Percentiles rank a stretch among this genome's conserved stretches.
These are phyloP conservation scores for Trypanosoma brucei DNA, from an alignment of 208 protist species.

Conservation along the genomic window DNA sequence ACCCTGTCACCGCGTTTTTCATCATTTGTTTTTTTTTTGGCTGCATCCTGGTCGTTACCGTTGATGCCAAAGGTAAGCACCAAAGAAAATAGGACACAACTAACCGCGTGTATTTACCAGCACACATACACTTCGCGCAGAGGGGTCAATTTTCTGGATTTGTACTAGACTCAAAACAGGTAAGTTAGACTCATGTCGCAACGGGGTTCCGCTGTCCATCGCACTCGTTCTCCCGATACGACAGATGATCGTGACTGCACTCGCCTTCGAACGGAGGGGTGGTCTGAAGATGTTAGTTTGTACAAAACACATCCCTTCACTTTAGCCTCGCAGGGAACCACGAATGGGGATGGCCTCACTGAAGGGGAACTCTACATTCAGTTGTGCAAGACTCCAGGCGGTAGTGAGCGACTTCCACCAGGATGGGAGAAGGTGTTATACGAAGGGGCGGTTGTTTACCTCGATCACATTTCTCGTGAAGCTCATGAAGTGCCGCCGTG, in stretches of 20 bases:
- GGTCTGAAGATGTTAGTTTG: not conserved
- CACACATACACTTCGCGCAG: no score
- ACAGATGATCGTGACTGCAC: not conserved
- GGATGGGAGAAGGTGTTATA: conserved; percentile 57
- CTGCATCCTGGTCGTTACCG: no score
- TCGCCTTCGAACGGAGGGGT: conserved; percentile 1
- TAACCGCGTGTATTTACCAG: no score
- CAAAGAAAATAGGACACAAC: no score
- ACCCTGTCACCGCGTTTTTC: no score
- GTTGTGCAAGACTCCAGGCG: conserved; percentile 12
- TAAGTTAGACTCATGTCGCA: conserved; percentile 4
- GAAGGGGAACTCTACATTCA: conserved; percentile 19
- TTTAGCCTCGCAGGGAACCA: not conserved
- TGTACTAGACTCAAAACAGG: not conserved
- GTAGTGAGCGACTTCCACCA: conserved; percentile 35
- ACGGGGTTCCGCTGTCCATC: conserved; percentile 1
- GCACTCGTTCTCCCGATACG: conserved; percentile 2
- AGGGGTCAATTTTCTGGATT: no score
- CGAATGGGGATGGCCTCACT: conserved; percentile 4
- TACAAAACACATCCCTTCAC: not conserved
- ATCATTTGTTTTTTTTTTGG: no score
- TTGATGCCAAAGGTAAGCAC: no score
- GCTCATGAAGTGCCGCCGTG: conserved; percentile 56
- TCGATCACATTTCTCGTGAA: conserved; percentile 61
- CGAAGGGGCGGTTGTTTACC: conserved; percentile 39